phyloP scores from a whole-genome alignment of 768 basidiomycete species.

The Mycena floridula region DNA sequence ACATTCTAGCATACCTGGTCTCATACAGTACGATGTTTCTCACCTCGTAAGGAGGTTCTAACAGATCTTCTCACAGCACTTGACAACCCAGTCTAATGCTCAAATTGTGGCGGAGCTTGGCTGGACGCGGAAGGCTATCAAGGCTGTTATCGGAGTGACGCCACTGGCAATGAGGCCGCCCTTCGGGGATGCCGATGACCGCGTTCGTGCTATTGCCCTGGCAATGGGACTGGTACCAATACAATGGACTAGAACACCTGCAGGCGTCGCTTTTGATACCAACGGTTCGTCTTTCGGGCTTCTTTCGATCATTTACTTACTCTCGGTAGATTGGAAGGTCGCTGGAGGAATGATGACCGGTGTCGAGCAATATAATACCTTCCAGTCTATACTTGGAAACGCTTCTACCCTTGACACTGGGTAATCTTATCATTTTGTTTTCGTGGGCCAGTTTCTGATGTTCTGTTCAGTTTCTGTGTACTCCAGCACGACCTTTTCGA shows the following conservation, averaged over 20 bases:
- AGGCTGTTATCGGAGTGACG: conserved; percentile 65
- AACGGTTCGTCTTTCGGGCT: conserved; percentile 38
- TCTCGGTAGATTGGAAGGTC: conserved; percentile 76
- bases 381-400: conserved; percentile 68
- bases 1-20: conserved; percentile 98
- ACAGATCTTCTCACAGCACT: conserved; percentile 30
- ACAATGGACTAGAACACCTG: conserved; percentile 76
- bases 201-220: conserved; percentile 82
- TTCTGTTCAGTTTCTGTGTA: conserved; percentile 77
- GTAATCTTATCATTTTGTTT: conserved; percentile 23
- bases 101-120: conserved; percentile 92
- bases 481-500: conserved; percentile 83
- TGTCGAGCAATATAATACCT: conserved; percentile 57
- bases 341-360: conserved; percentile 69
- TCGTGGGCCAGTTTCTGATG: conserved; percentile 16
- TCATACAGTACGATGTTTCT: conserved; percentile 46
- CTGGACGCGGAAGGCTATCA: conserved; percentile 86
- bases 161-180: conserved; percentile 79
- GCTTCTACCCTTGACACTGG: conserved; percentile 57
- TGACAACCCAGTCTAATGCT: conserved; percentile 68
- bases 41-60: too few relatives aligned
- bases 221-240: conserved; percentile 92
- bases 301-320: conserved; percentile 1
- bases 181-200: conserved; percentile 81
- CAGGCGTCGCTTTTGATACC: conserved; percentile 59